Evolutionary conservation across 2,329 filamentous ascomycete genomes (phyloP).

Genomic region (Eutypa lata): DNA sequence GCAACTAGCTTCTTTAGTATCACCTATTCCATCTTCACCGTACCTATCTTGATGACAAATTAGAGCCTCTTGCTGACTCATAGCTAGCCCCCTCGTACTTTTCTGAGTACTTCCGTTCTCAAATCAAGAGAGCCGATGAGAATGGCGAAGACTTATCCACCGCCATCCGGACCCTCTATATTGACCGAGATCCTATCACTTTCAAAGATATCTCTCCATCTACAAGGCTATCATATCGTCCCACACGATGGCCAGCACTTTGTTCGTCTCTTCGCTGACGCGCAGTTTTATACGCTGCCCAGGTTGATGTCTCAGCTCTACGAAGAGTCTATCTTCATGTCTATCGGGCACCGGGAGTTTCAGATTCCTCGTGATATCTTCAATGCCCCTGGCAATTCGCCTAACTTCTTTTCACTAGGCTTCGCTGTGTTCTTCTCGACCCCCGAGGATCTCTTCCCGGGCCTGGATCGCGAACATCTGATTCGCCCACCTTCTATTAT

Average conservation of each 20-base stretch:
- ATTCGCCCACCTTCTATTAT: slow-evolving; percentile 83
- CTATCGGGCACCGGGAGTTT: slow-evolving; percentile 83
- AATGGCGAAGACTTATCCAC: slow-evolving; percentile 49
- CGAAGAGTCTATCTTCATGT: slow-evolving; percentile 87
- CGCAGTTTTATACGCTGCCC: slow-evolving; percentile 90
- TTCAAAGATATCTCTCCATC: slow-evolving; percentile 87
- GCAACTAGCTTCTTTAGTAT: too few relatives aligned
- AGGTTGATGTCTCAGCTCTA: slow-evolving; percentile 87
- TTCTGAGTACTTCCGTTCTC: slow-evolving; percentile 86
- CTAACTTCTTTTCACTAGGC: slow-evolving; percentile 92
- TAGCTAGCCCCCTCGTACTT: slow-evolving; percentile 85
- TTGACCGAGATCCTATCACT: slow-evolving; percentile 86
- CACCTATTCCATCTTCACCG: neutral
- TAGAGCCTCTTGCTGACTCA: slow-evolving; percentile 16
- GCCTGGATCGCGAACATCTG: slow-evolving; percentile 72
- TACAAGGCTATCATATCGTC: slow-evolving; percentile 86
- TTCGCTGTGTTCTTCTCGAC: slow-evolving; percentile 85
- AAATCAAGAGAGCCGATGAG: slow-evolving; percentile 64
- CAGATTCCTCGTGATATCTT: slow-evolving; percentile 88
- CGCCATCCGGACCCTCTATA: slow-evolving; percentile 78
- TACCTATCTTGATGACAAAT: slow-evolving; percentile 1
- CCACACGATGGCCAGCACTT: slow-evolving; percentile 83
- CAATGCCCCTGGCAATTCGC: slow-evolving; percentile 79
- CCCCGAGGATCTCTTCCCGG: slow-evolving; percentile 79
- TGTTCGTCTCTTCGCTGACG: slow-evolving; percentile 88